Conservation (phyloP, 2,329 filamentous ascomycete species). For the Fusarium duplospermum region DNA sequence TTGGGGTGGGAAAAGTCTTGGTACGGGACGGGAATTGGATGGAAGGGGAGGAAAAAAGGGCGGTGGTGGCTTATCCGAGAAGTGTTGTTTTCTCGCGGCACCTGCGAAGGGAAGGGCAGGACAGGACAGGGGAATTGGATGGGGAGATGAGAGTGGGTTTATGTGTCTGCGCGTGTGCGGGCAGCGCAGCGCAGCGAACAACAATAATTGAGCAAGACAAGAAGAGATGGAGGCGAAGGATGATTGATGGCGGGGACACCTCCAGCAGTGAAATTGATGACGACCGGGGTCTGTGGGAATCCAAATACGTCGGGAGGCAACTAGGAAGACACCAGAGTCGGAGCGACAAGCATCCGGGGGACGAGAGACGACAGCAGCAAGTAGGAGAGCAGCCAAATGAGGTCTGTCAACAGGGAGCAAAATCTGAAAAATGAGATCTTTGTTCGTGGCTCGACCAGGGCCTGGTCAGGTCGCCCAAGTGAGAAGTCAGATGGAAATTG, state of each 20-base stretch:
- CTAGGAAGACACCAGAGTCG: constrained; percentile 10
- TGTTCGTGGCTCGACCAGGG: constrained; percentile 21
- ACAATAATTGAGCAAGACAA: background rate
- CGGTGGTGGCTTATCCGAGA: background rate
- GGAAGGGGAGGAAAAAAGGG: background rate
- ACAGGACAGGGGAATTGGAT: background rate
- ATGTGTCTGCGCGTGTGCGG: constrained; percentile 11
- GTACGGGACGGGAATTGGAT: constrained; percentile 8
- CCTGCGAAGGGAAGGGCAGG: constrained; percentile 27
- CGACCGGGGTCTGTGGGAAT: constrained; percentile 19
- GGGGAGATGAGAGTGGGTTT: constrained; percentile 8
- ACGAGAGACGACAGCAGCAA: constrained; percentile 8
- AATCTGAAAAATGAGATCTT: constrained; percentile 35
- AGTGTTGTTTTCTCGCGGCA: constrained; percentile 11
- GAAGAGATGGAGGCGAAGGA: background rate
- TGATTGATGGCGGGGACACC: background rate
- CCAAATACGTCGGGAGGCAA: constrained; percentile 1
- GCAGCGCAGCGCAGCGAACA: constrained; percentile 6
- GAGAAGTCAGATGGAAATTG: constrained; percentile 24
- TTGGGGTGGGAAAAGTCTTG: constrained; percentile 2
- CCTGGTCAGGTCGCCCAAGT: constrained; percentile 6
- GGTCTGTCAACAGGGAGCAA: constrained; percentile 30
- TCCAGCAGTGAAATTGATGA: constrained; percentile 3
- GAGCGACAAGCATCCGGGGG: constrained; percentile 31
- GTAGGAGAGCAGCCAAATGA: constrained; percentile 11